These are phyloP conservation scores for Pichia cephalocereana DNA, from an alignment of 805 yeast species.

Conservation along the genomic window DNA sequence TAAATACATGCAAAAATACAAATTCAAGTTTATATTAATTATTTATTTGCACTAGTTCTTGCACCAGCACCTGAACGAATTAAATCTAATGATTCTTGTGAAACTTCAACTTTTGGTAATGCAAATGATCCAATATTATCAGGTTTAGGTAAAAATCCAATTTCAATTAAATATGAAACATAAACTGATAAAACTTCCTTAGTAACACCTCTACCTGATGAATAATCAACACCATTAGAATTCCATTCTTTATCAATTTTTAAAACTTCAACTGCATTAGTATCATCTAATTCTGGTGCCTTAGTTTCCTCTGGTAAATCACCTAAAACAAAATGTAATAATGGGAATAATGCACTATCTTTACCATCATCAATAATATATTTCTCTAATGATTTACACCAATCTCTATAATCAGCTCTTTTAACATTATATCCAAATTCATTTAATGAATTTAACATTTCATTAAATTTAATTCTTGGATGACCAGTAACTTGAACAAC, in stretches of 20 bases:
- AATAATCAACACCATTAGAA: slow-evolving; percentile 44
- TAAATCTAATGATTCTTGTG: slow-evolving; percentile 47
- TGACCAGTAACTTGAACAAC: slow-evolving; percentile 98
- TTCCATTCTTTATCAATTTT: slow-evolving; percentile 46
- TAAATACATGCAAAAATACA: neutral
- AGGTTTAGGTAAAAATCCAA: slow-evolving; percentile 73
- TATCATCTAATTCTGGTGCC: slow-evolving; percentile 93
- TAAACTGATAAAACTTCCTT: slow-evolving; percentile 60
- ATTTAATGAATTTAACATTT: slow-evolving; percentile 57
- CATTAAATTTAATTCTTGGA: slow-evolving; percentile 77
- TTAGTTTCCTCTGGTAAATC: slow-evolving; percentile 83
- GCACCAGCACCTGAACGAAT: slow-evolving; percentile 64
- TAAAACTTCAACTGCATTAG: slow-evolving; percentile 68
- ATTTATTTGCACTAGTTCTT: slow-evolving; percentile 50
- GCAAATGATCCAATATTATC: slow-evolving; percentile 28
- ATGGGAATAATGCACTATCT: slow-evolving; percentile 85
- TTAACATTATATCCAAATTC: slow-evolving; percentile 65
- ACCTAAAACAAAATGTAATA: slow-evolving; percentile 89
- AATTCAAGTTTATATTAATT: no score
- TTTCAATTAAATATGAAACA: slow-evolving; percentile 67
- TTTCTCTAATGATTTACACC: slow-evolving; percentile 71
- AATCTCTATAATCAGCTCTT: slow-evolving; percentile 57
- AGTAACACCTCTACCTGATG: slow-evolving; percentile 71
- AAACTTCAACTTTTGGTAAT: slow-evolving; percentile 51
- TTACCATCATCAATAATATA: slow-evolving; percentile 66